Evolutionary conservation across 2,329 filamentous ascomycete genomes (phyloP), one percentile per base, ranked within the genome.

Genomic region (Ustulina deusta): DNA sequence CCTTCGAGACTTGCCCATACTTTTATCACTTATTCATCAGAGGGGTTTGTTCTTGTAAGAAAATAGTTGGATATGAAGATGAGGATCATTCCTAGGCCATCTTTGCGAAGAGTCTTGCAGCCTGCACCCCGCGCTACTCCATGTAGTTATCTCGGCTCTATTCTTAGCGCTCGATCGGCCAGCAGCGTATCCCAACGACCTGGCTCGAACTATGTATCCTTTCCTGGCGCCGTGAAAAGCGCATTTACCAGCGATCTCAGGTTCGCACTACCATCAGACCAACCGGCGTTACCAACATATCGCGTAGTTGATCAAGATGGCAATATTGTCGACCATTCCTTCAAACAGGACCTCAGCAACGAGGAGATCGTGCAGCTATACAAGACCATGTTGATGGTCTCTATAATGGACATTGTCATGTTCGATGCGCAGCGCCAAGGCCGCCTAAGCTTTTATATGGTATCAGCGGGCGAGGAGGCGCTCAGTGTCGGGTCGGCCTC

Each of bases 371-470:
- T 88, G 62, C 86, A 88, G 76, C 80, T 90, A 59, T 91, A 91
- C 79, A 85, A 82, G 66, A 87, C 90, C 74, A 91, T 92, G 90
- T 75, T 91, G 10, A 86, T 84, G 40, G 83, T 90, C 10, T 89
- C 91, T 63, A 92, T 98, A 73, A 96, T 99, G 93, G 96, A 99
- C 78, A 80, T 97, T 63, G 92, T 98, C 78, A 98, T 98, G 94
- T 97, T 97, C 77, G 96, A 99, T 76, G 94, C 96, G 0, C 96
- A 99, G 81, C 87, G 96, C 52, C 96, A 99, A 81, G 94, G 94
- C n/a, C 89, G 93, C 22, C 82, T 97, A 63, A 94, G 91, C 79
- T 99, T 99, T 81, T 99, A 99, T 81, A 98, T 99, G 93, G 95
- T 95, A 76, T 95, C 92, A 42, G 93, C 94, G 0, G 94, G 94